These are phyloP conservation scores for Colletotrichum tropicale DNA, from an alignment of 2,329 filamentous ascomycete species.

Conservation along the genomic window DNA sequence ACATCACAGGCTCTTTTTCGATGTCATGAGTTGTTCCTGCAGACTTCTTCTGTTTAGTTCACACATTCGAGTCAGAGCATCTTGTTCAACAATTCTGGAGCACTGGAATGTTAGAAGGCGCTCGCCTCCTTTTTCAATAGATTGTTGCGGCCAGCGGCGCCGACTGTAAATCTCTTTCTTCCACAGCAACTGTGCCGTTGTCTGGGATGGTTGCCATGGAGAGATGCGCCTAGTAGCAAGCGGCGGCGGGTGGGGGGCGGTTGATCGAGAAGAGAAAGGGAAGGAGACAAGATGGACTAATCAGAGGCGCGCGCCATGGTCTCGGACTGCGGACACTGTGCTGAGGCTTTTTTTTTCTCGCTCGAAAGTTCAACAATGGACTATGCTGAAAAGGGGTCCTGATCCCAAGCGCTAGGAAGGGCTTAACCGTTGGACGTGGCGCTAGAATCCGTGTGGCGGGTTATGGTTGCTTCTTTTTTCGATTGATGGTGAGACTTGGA, in stretches of 20 bases:
- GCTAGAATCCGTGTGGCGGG: neutral
- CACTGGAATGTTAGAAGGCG: neutral
- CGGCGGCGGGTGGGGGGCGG: neutral
- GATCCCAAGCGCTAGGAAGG: neutral
- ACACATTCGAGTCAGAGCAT: neutral
- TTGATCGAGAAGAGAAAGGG: neutral
- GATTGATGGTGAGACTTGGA: neutral
- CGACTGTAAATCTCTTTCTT: neutral
- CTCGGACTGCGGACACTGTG: neutral
- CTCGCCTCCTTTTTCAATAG: neutral
- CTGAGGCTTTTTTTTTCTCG: neutral
- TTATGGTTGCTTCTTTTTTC: neutral
- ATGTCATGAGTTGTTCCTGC: rapidly evolving
- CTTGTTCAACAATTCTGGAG: neutral
- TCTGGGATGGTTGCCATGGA: neutral
- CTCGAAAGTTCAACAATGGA: neutral
- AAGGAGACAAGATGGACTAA: neutral
- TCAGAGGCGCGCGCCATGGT: neutral
- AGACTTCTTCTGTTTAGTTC: neutral
- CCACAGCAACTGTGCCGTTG: neutral
- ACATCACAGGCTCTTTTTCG: no score
- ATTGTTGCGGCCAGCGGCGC: neutral
- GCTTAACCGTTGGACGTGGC: neutral
- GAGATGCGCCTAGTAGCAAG: neutral
- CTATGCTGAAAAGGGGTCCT: neutral